phyloP scores from a whole-genome alignment of 2,329 filamentous ascomycete species.

The Calonectria pauciramosa region DNA sequence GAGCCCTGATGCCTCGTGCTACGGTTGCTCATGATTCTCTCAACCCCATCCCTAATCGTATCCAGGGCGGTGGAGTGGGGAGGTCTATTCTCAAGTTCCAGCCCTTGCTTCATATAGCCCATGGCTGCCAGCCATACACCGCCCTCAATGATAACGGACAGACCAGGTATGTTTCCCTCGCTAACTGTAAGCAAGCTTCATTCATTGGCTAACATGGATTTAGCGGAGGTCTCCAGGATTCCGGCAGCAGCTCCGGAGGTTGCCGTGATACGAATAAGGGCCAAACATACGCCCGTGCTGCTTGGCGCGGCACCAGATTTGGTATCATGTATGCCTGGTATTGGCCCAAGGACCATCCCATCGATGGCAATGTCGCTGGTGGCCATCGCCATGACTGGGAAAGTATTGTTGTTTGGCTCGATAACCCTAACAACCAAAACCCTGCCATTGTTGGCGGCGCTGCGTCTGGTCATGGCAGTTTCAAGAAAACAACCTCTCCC shows the following conservation, averaged over 20 bases:
- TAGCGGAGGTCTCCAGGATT: conserved; percentile 53
- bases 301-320: conserved; percentile 44
- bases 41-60: conserved; percentile 41
- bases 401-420: conserved; percentile 48
- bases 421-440: conserved; percentile 38
- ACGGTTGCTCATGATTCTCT: conserved; percentile 46
- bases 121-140: conserved; percentile 74
- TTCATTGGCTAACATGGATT: not conserved
- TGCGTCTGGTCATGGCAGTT: conserved; percentile 53
- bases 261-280: conserved; percentile 50
- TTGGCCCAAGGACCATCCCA: conserved; percentile 60
- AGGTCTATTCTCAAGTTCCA: conserved; percentile 46
- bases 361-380: conserved; percentile 42
- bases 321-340: conserved; percentile 61
- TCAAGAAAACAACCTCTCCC: conserved; percentile 41
- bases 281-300: conserved; percentile 55
- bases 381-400: conserved; percentile 59
- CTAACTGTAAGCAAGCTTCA: not conserved
- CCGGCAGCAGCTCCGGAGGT: conserved; percentile 46
- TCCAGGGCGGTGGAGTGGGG: conserved; percentile 42
- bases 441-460: conserved; percentile 51
- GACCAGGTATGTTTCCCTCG: conserved; percentile 59
- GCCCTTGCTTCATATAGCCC: conserved; percentile 58
- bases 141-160: conserved; percentile 70
- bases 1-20: conserved; percentile 15